Evolutionary conservation across 1,284 basidiomycete species (phyloP).

Genomic region (Cutaneotrichosporon sp.): DNA sequence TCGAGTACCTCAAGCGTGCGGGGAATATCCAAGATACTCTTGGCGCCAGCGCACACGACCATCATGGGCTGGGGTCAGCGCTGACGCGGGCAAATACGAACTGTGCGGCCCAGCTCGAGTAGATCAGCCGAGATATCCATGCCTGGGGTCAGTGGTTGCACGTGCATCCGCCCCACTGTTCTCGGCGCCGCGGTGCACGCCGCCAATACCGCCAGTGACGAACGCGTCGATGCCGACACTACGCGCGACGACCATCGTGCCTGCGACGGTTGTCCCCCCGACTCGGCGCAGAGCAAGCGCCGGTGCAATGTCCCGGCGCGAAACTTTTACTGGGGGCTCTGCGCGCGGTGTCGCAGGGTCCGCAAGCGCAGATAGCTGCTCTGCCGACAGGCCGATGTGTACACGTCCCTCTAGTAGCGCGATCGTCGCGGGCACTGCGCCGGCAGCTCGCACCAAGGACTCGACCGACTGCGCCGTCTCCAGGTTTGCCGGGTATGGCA

Average conservation of each 20-base stretch:
- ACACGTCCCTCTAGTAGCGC: constrained; percentile 76
- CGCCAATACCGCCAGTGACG: constrained; percentile 50
- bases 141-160: constrained; percentile 51
- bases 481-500: constrained; percentile 73
- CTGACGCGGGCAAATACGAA: constrained; percentile 4
- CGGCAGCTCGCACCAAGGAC: constrained; percentile 66
- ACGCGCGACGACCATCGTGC: constrained; percentile 76
- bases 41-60: constrained; percentile 88
- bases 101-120: constrained; percentile 68
- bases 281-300: constrained; percentile 63
- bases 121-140: constrained; percentile 95
- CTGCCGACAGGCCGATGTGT: constrained; percentile 70
- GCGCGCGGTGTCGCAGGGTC: constrained; percentile 40
- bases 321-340: constrained; percentile 62
- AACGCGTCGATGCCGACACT: constrained; percentile 73
- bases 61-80: constrained; percentile 55
- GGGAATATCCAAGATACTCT: constrained; percentile 92
- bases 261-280: constrained; percentile 87
- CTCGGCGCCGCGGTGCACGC: constrained; percentile 91
- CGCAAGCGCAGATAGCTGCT: constrained; percentile 64
- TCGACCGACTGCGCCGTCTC: constrained; percentile 71
- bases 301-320: constrained; percentile 77
- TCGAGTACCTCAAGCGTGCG: constrained; percentile 92
- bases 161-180: constrained; percentile 55
- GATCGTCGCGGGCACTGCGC: constrained; percentile 83